phyloP scores from a whole-genome alignment of 2,329 filamentous ascomycete genomes.

The Thelonectria rubi region DNA sequence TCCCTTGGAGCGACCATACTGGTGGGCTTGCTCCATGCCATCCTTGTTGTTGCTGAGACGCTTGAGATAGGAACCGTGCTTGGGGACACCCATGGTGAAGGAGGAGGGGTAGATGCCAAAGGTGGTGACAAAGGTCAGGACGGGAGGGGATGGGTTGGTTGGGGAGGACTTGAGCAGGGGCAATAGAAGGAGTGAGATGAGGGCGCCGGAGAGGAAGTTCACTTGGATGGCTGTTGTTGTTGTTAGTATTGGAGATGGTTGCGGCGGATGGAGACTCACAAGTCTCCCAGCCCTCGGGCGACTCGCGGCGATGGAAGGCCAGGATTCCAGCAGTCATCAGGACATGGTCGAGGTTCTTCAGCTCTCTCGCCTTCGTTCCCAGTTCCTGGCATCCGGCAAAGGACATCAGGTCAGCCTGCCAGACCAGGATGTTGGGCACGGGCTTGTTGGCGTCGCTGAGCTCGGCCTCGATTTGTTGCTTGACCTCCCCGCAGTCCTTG shows the following conservation, averaged over 20 bases:
- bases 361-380: constrained; percentile 39
- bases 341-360: constrained; percentile 48
- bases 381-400: constrained; percentile 47
- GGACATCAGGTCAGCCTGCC: constrained; percentile 50
- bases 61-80: constrained; percentile 47
- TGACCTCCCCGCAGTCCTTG: constrained; percentile 45
- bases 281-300: constrained; percentile 52
- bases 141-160: constrained; percentile 45
- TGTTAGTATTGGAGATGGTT: constrained; percentile 2
- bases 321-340: constrained; percentile 51
- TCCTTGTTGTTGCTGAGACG: constrained; percentile 49
- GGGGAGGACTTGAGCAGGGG: constrained; percentile 47
- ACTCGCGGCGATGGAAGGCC: constrained; percentile 47
- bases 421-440: constrained; percentile 46
- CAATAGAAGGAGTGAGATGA: constrained; percentile 46
- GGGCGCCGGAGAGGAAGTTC: constrained; percentile 49
- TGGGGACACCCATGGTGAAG: constrained; percentile 48
- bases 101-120: constrained; percentile 51
- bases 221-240: constrained; percentile 45
- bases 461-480: constrained; percentile 47
- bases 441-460: constrained; percentile 37
- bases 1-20: constrained; percentile 51
- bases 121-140: constrained; percentile 50
- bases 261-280: constrained; percentile 38
- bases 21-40: constrained; percentile 49